Evolutionary conservation across 768 basidiomycete species (phyloP), one percentile per base, ranked within the genome.

Genomic region (Mycena epipterygia): DNA sequence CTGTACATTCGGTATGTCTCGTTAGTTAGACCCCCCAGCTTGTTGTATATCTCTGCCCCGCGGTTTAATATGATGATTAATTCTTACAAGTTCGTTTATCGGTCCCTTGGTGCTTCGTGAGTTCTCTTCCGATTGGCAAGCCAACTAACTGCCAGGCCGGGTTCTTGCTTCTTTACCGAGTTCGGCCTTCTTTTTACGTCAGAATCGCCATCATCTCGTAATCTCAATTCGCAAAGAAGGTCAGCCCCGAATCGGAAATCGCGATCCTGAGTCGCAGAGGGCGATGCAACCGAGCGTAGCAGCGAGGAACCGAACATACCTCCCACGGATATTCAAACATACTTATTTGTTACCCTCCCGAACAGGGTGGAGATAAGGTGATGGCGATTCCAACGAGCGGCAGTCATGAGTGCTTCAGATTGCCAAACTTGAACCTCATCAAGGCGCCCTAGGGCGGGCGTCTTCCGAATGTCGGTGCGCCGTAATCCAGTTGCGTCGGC

Each of bases 121-220:
- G 23, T 53, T 64, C 42, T 49, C 46, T 58, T 57, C 53, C 39
- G 17, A 66, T 67, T 52, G 57, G 57, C 65, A 59, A 51, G 64
- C 65, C 65, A 58, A 67, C 65, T 8, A 21, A 7, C n/a, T 30
- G 7, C 48, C 7, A 30, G 1, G 60, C 1, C 27, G 16, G 17
- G 44, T 37, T 37, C 46, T 44, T 51, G 42, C 46, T 46, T 32
- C 42, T 37, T n/a, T 2, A 42, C 52, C 30, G 64, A 29, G n/a
- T 32, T 14, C 64, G 42, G 53, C 23, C 23, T 66, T 66, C 55
- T 66, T 5, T 48, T 64, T 66, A 58, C 56, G 65, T 58, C 19
- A 27, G 5, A 25, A 27, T 57, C 30, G 35, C 17, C 21, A 56
- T 56, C 42, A 33, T 14, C 19, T 55, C 32, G 23, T 21, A 30